Base-by-base conservation (phyloP, 192 early-diverging fungal species). In the Piromyces finnis region DNA sequence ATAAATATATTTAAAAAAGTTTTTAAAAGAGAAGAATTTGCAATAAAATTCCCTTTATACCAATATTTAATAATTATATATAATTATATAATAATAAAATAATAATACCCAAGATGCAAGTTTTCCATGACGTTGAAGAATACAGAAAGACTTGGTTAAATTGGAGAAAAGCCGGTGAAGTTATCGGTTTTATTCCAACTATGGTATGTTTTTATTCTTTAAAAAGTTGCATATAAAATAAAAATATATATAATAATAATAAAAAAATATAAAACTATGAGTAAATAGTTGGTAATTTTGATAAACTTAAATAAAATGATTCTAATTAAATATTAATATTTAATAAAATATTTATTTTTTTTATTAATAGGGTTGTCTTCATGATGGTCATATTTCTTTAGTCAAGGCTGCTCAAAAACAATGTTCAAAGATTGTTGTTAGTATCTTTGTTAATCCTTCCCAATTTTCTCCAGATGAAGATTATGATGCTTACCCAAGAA, bases 381-480 rank as follows among this genome's bases (percentile, higher is more conserved):
- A 99, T 83, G 85, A 88, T 4, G 97, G 97, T 11, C 97, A 99
- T 83, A 82, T 97, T 36, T 84, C 83, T 16, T 87, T 99, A 9
- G 91, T 91, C 91, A 88, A 81, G 82, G 18, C 29, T 77, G 95
- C 93, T 0, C 85, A 87, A 26, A 27, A 85, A 77, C 79, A 87
- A 27, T 94, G 92, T 84, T 90, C 94, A 78, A 78, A 84, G 29
- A 93, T 95, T 3, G 92, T 94, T 0, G 86, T 95, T 28, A 92
- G 91, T 80, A 95, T 99, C 80, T 99, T 98, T 86, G 97, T 99
- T 36, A 99, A 99, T 83, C 97, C 97, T n/a, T 94, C 97, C 12
- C 97, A 99, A 83, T 99, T 99, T 83, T 96, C 96, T 11, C 97
- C 96, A 0, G 91, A 92, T 79, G 97, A 99, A 85, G 97, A 99